Base-by-base conservation (phyloP, 805 yeast genomes). In the Novakomyces olei region DNA sequence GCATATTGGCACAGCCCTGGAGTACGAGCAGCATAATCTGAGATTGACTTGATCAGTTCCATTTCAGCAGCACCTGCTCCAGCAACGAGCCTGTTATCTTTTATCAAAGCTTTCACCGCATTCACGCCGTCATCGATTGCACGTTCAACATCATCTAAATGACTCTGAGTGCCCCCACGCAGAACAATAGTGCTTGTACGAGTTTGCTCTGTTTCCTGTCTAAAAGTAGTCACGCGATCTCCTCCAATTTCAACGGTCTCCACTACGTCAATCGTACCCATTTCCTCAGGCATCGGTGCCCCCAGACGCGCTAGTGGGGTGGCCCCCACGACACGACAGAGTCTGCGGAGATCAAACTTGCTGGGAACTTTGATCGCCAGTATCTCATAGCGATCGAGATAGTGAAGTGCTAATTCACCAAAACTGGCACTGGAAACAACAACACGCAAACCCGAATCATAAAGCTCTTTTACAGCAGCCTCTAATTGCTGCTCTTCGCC, bases 61-160 rank as follows among this genome's bases (percentile, higher is more conserved):
- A 79, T 74, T 57, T 88, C 98, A 9, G 76, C 64, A 20, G 95
- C 83, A 44, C 98, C 98, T 0, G 98, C 98, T 40, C 98, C 98
- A 3, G 95, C 83, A 39, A 85, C 63, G 42, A 85, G 63, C 40
- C 78, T 63, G 32, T 67, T 59, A 51, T 85, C 92, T 54, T 74
- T 76, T 44, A 85, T 65, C 41, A 88, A 62, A 1, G 94, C 83
- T 57, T 88, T 88, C 43, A 85, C 69, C 20, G 91, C 78, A 38
- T 79, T 68, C 30, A 88, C 92, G 48, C 96, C 95, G 48, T 88
- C 98, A 50, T 88, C 96, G 40, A 88, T 79, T 32, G 96, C 92
- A 48, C 98, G 71, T 60, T 88, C 98, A 37, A 88, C 68, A 51
- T 88, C 96, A 48, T 88, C 98, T 50, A 88, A 60, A 50, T 66